A percentile compares a stretch with the other conserved stretches of the same genome.
These are phyloP conservation scores for Cladosporium velox DNA, from an alignment of 2,329 filamentous ascomycete species.

Conservation along the genomic window DNA sequence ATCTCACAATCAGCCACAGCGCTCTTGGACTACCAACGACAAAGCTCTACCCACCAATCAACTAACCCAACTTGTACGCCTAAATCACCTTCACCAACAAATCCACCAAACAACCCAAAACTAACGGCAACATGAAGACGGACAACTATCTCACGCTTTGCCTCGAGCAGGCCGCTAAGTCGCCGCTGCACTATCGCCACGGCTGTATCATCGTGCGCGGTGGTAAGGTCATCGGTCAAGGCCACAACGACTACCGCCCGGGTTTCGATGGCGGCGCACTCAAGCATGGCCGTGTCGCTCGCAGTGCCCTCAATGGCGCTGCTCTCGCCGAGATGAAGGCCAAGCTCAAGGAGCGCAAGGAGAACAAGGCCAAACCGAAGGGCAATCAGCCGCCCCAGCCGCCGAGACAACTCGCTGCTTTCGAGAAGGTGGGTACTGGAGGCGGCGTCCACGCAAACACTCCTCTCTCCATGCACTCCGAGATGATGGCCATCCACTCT, in stretches of 20 bases:
- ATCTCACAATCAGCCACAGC: not conserved
- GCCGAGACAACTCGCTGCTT: conserved; percentile 41
- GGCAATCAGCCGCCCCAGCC: conserved; percentile 31
- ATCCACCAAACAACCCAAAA: not conserved
- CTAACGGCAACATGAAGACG: conserved; percentile 43
- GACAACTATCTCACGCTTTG: conserved; percentile 54
- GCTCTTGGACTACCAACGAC: not conserved
- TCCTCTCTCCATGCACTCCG: conserved; percentile 55
- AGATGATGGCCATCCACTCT: conserved; percentile 59
- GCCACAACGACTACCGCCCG: conserved; percentile 53
- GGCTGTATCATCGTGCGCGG: conserved; percentile 55
- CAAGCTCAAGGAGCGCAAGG: conserved; percentile 38
- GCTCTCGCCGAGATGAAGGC: conserved; percentile 44
- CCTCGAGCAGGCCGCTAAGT: conserved; percentile 54
- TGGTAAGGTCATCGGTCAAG: conserved; percentile 56
- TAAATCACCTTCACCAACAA: not conserved
- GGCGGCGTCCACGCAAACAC: conserved; percentile 45
- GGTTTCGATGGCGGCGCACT: conserved; percentile 54
- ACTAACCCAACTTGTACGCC: not conserved
- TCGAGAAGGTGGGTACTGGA: conserved; percentile 38
- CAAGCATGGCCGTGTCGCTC: conserved; percentile 49
- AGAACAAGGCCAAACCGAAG: conserved; percentile 37
- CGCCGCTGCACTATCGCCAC: conserved; percentile 54
- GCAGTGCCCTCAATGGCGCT: conserved; percentile 38
- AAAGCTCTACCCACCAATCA: not conserved